Base-by-base conservation (phyloP, 768 basidiomycete genomes). In the Daedaleopsis nitida region DNA sequence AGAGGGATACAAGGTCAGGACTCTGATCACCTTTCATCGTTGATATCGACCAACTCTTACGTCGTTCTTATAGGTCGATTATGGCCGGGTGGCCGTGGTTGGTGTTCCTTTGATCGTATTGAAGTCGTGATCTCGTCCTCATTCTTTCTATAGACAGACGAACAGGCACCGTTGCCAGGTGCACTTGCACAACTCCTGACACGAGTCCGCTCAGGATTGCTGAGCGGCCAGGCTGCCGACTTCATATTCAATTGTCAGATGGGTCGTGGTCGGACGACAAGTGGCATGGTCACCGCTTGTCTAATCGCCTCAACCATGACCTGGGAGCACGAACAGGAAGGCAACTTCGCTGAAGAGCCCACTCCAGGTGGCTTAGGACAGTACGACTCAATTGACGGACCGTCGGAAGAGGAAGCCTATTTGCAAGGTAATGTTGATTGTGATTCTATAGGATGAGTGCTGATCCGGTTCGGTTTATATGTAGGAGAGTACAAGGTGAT, bases 241-340 rank as follows among this genome's bases (percentile, higher is more conserved):
- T 90, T 94, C 66, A 77, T 94, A 49, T 98, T 97, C 79, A 98
- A 98, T 67, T 99, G 97, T 74, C 97, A 98, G 74, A 96, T 98
- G 94, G 92, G 92, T 23, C 79, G 91, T 57, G 91, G 88, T 16
- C 81, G 91, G 42, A 99, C 97, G 7, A 99, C 97, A 0, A 98
- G 95, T 0, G 97, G 97, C 6, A 98, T 98, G 94, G 85, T 94
- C 58, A 87, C 88, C 24, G 92, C 93, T 0, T 92, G 88, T 58
- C 78, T 98, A 24, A 91, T 97, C 55, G 89, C 94, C 12, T 91
- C 86, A 2, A 84, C 84, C 10, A 77, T 83, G 75, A 78, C 80
- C 52, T 89, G 89, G 86, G 72, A 77, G 44, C 66, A 65, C 47
- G 80, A 75, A 32, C 75, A 79, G 57, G 78, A 81, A 52, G 73